Evolutionary conservation across 352 stramenopile species (phyloP), one percentile per base, ranked within the genome.

Genomic region (Globisporangium okanoganense): DNA sequence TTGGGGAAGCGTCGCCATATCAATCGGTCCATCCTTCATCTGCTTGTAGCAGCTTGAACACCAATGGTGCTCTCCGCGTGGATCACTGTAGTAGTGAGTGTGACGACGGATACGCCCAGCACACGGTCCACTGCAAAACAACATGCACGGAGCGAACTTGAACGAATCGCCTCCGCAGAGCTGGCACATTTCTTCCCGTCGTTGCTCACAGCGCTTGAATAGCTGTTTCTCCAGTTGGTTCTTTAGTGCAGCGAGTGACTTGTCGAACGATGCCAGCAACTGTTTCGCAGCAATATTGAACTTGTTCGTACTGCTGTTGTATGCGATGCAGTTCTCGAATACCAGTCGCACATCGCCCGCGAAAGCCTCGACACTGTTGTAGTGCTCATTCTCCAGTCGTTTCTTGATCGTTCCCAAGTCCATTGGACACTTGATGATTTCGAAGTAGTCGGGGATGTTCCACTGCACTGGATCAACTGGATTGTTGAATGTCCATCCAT

Each of bases 361-460:
- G 72, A 95, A 95, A 14, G 85, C 82, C 55, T 95, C 85, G 18
- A 94, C 87, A 12, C 85, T 94, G 67, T 85, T 89, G 81, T 99
- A 99, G 49, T 95, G 87, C 56, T 95, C 89, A 68, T 90, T 96
- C 62, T 99, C 96, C 29, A 99, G 66, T 1, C 91, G 81, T 71
- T 98, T 98, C 69, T 97, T 96, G 67, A 99, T 98, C n/a, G 96
- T 99, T 20, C 96, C 95, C 20, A 99, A 81, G 75, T 99, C 97
- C 97, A 99, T 99, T 0, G 97, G 97, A 51, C 92, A 94, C 67
- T 98, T 98, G 70, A 99, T 92, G 29, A 96, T 90, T 36, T 96
- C 81, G 56, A 94, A 92, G 59, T 96, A 96, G 64, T 96, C 87
- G 2, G 91, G 91, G 56, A 99, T 96, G 51, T 94, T 88, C 70